Evolutionary conservation across 1,284 basidiomycete genomes (phyloP), one percentile per base, ranked within the genome.

Genomic region (Porogramme epimiltina): DNA sequence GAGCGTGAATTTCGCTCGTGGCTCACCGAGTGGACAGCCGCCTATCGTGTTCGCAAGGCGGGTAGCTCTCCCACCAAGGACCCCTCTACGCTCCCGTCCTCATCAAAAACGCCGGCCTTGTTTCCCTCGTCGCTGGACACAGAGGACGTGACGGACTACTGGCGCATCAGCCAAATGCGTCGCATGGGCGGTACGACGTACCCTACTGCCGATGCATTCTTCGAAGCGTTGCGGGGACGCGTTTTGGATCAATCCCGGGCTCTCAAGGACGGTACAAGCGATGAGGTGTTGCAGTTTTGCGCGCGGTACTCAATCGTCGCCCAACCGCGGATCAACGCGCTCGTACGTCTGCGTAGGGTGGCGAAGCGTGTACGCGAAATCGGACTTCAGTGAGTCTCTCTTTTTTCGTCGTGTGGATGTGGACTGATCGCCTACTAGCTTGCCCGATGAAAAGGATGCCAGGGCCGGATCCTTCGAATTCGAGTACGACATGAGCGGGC

Each of bases 281-380:
- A 34, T 15, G 28, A 48, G 16, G 52, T 54, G 37, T 16, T 58
- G 3, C 18, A 34, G 33, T 58, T 58, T 42, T 28, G 25, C 31
- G 56, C 47, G 8, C 47, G 45, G 31, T 58, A 58, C 37, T 49
- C 52, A 24, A 52, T 58, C 45, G 53, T 58, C 22, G 50, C 50
- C 13, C 56, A 58, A 40, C 56, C 56, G 18, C 41, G 41, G 42
- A 48, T 52, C 24, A 23, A 28, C 15, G 33, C 36, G 8, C 6
- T 3, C 26, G 39, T 20, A 28, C 47, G 56, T 16, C 23, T 20
- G n/a, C 41, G 45, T 34, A 47, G 42, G 26, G 38, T 58, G 10
- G 26, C 20, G 31, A 38, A 18, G 24, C 34, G n/a, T n/a, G 24
- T 58, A 50, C 42, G 40, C 34, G 45, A 39, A 16, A 23, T 45